Evolutionary conservation across 441 rosid species (phyloP), one percentile per base, ranked within the genome.

Genomic region (Lepidium campestre): DNA sequence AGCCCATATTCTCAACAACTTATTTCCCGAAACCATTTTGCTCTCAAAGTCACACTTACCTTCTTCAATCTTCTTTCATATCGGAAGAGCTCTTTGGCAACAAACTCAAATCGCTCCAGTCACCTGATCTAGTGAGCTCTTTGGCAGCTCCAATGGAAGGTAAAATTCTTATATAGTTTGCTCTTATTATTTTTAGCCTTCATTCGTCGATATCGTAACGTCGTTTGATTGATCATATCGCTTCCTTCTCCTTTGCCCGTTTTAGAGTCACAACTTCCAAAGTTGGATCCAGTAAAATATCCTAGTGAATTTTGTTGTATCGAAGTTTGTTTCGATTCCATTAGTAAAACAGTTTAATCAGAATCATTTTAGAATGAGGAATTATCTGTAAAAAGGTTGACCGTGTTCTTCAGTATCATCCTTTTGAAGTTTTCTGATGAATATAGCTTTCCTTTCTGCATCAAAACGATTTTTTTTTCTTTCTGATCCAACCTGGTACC

Each of bases 91-190:
- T n/a, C n/a, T n/a, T n/a, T n/a, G n/a, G 17, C 20, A 31, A n/a
- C 4, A 6, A 40, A 8, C 50, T 18, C 32, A 13, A 11, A 31
- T 49, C 20, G 72, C 31, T 46, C 4, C 48, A 37, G 8, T 47
- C 65, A 6, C 64, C 57, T 57, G 32, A 48, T 46, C n/a, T 46
- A 7, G 57, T 29, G 18, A 55, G 42, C 69, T 40, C 41, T 63
- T 17, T 17, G 19, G 42, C 34, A 48, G 66, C 62, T 41, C 27
- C 70, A 71, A 71, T 71, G 70, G 70, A 56, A 63, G 59, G 75
- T 49, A 40, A 1, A 37, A 1, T 36, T 37, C 57, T 37, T 27
- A 1, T 18, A 10, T 11, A 18, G 0, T 19, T 25, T 36, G 2
- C 3, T 56, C 10, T 1, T 23, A 42, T 6, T 13, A 3, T 25